Base-by-base conservation (phyloP, 2,329 filamentous ascomycete species). In the Amesomyces nigricolor region DNA sequence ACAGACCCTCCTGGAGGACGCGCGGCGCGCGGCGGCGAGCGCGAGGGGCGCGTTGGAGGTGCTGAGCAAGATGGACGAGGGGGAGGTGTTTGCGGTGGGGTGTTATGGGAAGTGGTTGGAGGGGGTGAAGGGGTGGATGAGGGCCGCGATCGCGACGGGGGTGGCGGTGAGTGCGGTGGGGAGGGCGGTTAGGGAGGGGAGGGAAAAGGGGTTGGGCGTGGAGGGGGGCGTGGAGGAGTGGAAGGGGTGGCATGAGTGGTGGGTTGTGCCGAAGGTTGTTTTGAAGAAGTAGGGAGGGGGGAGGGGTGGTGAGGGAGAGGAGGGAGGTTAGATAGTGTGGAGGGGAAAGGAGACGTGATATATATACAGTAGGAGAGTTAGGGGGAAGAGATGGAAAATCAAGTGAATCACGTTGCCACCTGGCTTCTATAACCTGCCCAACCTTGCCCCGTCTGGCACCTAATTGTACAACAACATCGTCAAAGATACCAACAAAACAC, bases 111-210 rank as follows among this genome's bases (percentile, higher is more conserved):
- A 81, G 53, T 91, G 87, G 86, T 67, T 78, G 16, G 73, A 72
- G 19, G 76, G 81, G 19, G 73, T 80, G 10, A 86, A 82, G 67
- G 77, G 80, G 58, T 79, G 78, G 9, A 75, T 88, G 63, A 83
- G 83, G 64, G 82, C 86, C n/a, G 86, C 83, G 61, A 90, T 91
- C 58, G 83, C 82, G 8, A 77, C 85, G 0, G 82, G 82, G 5
- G 79, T 91, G 59, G 81, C 84, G 0, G 78, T 89, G 43, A 77
- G 78, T 22, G 76, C 75, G 1, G 68, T 87, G 47, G 79, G 78
- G 64, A 86, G 83, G 67, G 78, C 77, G 2, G 63, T 86, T 8
- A 19, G 2, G 8, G 22, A 38, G 14, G 42, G 32, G 5, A 32
- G 47, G 38, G 40, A 35, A 35, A 47, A 43, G 35, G 59, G 67